Evolutionary conservation across 768 basidiomycete species (phyloP), one percentile per base, ranked within the genome.

Genomic region (Boletus speciosus): DNA sequence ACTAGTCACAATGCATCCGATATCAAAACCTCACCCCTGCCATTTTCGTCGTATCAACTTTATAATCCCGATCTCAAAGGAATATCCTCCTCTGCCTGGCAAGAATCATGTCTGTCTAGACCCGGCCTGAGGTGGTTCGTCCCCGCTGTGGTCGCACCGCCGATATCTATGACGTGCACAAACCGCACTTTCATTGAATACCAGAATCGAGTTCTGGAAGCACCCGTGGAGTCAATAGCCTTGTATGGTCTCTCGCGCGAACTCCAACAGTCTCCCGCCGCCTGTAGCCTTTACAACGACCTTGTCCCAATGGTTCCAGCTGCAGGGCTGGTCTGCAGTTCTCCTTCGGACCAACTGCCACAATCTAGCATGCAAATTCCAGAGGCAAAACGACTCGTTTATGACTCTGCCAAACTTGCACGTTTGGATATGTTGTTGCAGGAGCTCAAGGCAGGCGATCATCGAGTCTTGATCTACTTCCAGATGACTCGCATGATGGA

Each of bases 401-500:
- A 91, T 58, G 96, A 99, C 69, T 98, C 96, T 27, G 96, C 90
- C 36, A 99, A 99, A 72, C 84, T 99, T 34, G 92, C 93, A 37
- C 82, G 90, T 29, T 79, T 99, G 45, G 97, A 99, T 70, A 65
- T 78, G 21, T 75, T 99, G n/a, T 77, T 99, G 8, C 88, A 91
- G 56, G 91, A 96, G 64, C 84, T 99, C 53, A 98, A 97, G 73
- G 79, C 84, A 35, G 89, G 86, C 1, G 95, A 95, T 57, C 97
- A 99, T 71, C 86, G 94, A 43, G 93, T 96, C 14, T 73, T 99
- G 62, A 80, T 99, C 19, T 99, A 98, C 74, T 98, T 98, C 85
- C 97, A 99, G 72, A 99, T 99, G 97, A 98, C 96, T 12, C 84
- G 88, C 55, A 99, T 98, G 97, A 97, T 99, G 87, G 95, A 98